A percentile compares a stretch with the other conserved stretches of the same genome.
Conservation (phyloP, 768 basidiomycete species). For the Boletus edulis region DNA sequence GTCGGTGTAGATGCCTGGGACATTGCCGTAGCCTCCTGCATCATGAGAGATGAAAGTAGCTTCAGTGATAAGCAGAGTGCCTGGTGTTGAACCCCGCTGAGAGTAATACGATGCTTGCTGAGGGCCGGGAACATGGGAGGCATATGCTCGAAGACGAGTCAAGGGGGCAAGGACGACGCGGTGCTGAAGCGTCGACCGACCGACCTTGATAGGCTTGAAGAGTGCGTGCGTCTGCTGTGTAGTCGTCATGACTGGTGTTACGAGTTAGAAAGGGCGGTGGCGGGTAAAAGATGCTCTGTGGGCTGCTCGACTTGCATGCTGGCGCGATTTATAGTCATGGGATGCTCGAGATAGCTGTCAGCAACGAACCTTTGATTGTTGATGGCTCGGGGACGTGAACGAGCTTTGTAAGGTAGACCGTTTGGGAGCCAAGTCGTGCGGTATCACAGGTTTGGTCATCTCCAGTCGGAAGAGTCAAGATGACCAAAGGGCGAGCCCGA, state of each 20-base stretch:
- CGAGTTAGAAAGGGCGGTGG: background rate
- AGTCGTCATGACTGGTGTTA: background rate
- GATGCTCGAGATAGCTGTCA: no score
- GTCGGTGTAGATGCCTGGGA: no score
- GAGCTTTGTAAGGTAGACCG: no score
- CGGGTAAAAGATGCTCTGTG: background rate
- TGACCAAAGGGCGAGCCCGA: no score
- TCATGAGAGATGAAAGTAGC: no score
- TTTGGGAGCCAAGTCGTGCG: no score
- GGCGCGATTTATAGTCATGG: background rate
- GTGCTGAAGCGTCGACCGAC: background rate
- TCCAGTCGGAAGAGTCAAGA: no score
- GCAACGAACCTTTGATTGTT: no score
- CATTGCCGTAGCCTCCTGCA: no score
- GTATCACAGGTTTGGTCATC: no score
- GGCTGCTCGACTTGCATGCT: background rate
- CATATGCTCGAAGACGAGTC: conserved; percentile 1
- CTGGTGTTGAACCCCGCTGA: conserved; percentile 45
- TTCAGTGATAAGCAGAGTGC: conserved; percentile 49
- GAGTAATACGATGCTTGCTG: conserved; percentile 43
- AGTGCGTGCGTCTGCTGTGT: background rate
- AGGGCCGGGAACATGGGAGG: conserved; percentile 33
- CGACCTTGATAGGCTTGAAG: background rate
- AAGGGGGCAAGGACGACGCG: no score
- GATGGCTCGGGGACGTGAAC: no score